Evolutionary conservation across 116 monocot species (phyloP), one percentile per base, ranked within the genome.

Genomic region (Phalaenopsis hybrid): DNA sequence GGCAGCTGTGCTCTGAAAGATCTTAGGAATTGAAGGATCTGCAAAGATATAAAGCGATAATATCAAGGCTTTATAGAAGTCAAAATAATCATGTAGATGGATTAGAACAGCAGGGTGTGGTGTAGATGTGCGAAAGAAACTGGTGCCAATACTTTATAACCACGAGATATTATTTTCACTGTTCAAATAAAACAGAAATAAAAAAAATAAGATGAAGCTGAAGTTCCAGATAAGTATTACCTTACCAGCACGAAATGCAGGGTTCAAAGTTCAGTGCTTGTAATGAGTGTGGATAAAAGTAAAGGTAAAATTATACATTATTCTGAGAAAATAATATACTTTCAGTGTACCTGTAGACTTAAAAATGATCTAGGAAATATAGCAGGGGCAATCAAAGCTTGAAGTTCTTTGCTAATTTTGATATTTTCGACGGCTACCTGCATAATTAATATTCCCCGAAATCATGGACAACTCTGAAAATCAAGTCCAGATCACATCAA

Each of bases 371-470:
- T 91, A 81, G 97, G 94, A 79, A 97, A 84, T 83, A 94, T 82
- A 34, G 94, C 97, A 76, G 97, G 97, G 80, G 97, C 97, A 82
- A 97, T 90, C 81, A 97, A 76, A 12, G 97, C 91, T 81, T 97
- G 97, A 34, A 97, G 65, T 74, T 97, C 84, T 73, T 97, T 93
- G 68, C 89, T 91, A 57, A 97, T 97, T 74, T 88, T 94, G 86
- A 97, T 92, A 86, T 97, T 92, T 83, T 94, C 88, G 59, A 97
- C 44, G 85, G 94, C 91, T 69, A 88, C 91, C 94, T 97, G 73
- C 15, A 55, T 55, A 41, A 73, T 34, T 15, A 73, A 73, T 17
- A 13, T 41, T 73, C 23, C 69, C 48, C 21, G 33, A 73, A 16
- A 15, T 73, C 31, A 73, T 5, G 6, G 41, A 73, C 31, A 33